Base-by-base conservation (phyloP, 2,329 filamentous ascomycete species). In the Hysterium pulicare region DNA sequence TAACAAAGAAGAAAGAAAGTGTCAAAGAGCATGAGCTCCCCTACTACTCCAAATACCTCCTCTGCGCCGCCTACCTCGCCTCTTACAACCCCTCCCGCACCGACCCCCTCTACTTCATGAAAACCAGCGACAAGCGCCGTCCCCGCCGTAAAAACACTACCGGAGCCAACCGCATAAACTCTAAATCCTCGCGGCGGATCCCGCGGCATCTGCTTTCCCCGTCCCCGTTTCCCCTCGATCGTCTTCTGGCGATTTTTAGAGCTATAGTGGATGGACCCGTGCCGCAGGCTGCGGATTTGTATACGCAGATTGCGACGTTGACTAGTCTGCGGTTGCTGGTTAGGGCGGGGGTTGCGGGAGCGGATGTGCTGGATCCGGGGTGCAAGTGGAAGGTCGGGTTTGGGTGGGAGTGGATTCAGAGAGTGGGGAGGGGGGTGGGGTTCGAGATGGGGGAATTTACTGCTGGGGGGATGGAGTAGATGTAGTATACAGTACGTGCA, bases 321-420 rank as follows among this genome's bases (percentile, higher is more conserved):
- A 78, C 82, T 2, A 87, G 84, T 52, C 66, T 93, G 60, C 68
- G 85, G 32, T 59, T 93, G 53, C 65, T 93, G 24, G 74, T 86
- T 1, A 59, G 69, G 24, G 77, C 82, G 32, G 82, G 87, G 2
- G 83, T 81, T 4, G 67, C 71, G 13, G 76, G 75, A 13, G 71
- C 73, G 8, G 86, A 90, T 65, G 69, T 76, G 20, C 71, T 89
- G 56, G 87, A 91, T 59, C 72, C 81, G 1, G 80, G 80, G 0
- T 81, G 79, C 4, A 83, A 85, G 65, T 93, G 86, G 85, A 80
- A 84, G 57, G 83, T 90, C 8, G 87, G 86, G 53, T 82, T 87
- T 44, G 81, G 83, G 1, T 90, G 86, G 86, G 88, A 93, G 58
- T 81, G 85, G 48, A 79, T 87, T 5, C 72, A 83, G 46, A 77